Base-by-base conservation (phyloP, 176 grass and related monocot genomes). In the Rhynchospora pubera region DNA sequence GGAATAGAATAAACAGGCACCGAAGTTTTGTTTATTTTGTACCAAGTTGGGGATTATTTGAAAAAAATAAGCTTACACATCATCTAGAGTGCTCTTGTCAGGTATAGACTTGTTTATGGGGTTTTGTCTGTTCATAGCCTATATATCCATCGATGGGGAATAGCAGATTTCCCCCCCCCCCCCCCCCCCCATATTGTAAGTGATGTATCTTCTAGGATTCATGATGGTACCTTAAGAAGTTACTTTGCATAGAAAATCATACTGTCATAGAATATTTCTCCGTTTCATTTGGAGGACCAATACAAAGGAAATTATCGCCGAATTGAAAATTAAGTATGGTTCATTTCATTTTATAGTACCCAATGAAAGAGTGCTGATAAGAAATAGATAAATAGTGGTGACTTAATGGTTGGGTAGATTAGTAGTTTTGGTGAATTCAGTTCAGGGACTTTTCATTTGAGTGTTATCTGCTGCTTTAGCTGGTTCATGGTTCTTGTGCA, bases 1-100 rank as follows among this genome's bases (percentile, higher is more conserved):
- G 24, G 83, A 89, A 28, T 69, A 82, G 60, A 79, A 85, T 32
- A 79, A 89, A 22, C 67, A 89, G 66, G 70, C 7, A 21, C 57
- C 6, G 39, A 85, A 75, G 28, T 89, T 85, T 77, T 89, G 87
- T 77, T 69, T 89, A 26, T 89, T 85, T 66, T 89, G 87, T 85
- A 89, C 87, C 39, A 47, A 34, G 34, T 57, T 89, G 22, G 78
- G 83, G 30, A 61, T 85, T 67, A 18, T 48, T 78, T 28, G 55
- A 43, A 83, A 85, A 7, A 61, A 57, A n/a, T 48, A 65, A 5
- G 68, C 65, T 83, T 48, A 71, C 85, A 78, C 66, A 62, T 79
- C 69, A 89, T 63, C 52, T 68, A 57, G 83, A 85, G 21, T 89
- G 87, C 53, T 85, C 83, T 82, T 89, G 87, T 89, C 66, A 5